Percentiles rank a stretch among this genome's conserved stretches.
Evolutionary conservation across 306 rosid species (phyloP).

Genomic region (Aeschynomene evenia): DNA sequence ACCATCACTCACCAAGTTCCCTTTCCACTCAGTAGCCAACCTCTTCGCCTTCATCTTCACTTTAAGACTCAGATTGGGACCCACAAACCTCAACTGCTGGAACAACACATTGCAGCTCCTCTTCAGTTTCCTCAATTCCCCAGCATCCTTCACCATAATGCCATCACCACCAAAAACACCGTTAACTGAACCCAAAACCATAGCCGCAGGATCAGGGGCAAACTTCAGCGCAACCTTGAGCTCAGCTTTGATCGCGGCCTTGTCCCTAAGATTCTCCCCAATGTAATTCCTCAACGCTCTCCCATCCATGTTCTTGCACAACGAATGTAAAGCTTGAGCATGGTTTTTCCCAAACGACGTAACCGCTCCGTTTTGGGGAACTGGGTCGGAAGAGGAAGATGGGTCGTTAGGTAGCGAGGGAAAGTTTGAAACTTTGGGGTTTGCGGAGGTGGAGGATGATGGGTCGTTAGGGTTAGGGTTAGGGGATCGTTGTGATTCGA

Average conservation of each 20-base stretch:
- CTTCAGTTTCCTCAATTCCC: slow-evolving; percentile 40
- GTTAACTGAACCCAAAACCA: slow-evolving; percentile 65
- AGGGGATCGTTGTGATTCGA: slow-evolving; percentile 35
- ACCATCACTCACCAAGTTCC: slow-evolving; percentile 30
- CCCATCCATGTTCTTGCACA: slow-evolving; percentile 66
- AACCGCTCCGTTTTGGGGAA: not conserved
- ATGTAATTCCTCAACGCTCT: slow-evolving; percentile 59
- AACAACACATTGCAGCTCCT: slow-evolving; percentile 49
- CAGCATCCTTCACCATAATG: slow-evolving; percentile 8
- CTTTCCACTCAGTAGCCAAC: slow-evolving; percentile 57
- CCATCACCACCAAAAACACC: slow-evolving; percentile 41
- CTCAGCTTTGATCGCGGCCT: slow-evolving; percentile 33
- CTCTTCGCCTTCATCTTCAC: slow-evolving; percentile 51
- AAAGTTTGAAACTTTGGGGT: slow-evolving; percentile 15
- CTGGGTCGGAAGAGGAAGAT: slow-evolving; percentile 23
- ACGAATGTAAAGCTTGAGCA: slow-evolving; percentile 30
- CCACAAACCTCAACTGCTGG: slow-evolving; percentile 50
- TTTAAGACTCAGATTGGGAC: slow-evolving; percentile 33
- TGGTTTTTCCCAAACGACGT: not conserved
- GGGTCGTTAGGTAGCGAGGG: slow-evolving; percentile 19
- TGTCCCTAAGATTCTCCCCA: slow-evolving; percentile 37
- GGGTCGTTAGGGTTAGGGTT: slow-evolving; percentile 25
- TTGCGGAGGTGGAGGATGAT: slow-evolving; percentile 24
- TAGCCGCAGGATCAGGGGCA: slow-evolving; percentile 51
- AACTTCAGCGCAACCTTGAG: slow-evolving; percentile 47